phyloP scores from a whole-genome alignment of 2,329 filamentous ascomycete species.

The Fusarium metavorans region DNA sequence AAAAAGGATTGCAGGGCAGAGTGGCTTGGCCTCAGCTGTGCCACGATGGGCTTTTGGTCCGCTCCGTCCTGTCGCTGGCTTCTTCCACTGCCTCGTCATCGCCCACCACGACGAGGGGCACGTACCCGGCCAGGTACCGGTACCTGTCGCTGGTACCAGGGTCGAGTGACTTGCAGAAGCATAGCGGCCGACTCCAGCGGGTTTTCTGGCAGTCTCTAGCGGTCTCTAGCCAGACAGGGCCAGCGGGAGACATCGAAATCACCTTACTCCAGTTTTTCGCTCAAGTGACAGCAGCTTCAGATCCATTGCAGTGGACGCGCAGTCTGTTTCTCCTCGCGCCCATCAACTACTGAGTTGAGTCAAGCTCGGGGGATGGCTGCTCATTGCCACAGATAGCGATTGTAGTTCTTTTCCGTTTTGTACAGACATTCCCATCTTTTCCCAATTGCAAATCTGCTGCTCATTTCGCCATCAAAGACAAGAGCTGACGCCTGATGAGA shows the following conservation, averaged over 20 bases:
- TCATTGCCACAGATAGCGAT: slow-evolving; percentile 32
- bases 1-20: slow-evolving; percentile 23
- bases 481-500: slow-evolving; percentile 22
- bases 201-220: slow-evolving; percentile 21
- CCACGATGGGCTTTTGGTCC: slow-evolving; percentile 37
- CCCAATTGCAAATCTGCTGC: not conserved
- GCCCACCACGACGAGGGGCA: slow-evolving; percentile 44
- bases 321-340: slow-evolving; percentile 27
- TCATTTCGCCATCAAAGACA: slow-evolving; percentile 5
- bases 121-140: slow-evolving; percentile 44
- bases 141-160: slow-evolving; percentile 36
- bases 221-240: not conserved
- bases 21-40: slow-evolving; percentile 44
- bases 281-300: not conserved
- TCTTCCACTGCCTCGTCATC: slow-evolving; percentile 56
- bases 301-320: slow-evolving; percentile 7
- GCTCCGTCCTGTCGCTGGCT: slow-evolving; percentile 19
- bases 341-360: slow-evolving; percentile 29
- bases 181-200: slow-evolving; percentile 12
- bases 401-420: slow-evolving; percentile 36
- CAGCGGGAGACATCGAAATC: slow-evolving; percentile 17
- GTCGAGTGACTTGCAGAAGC: slow-evolving; percentile 41
- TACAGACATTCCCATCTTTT: slow-evolving; percentile 29
- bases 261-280: slow-evolving; percentile 17
- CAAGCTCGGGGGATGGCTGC: slow-evolving; percentile 8